Conservation (phyloP, 129 eudicot species). For the Glebionis coronaria region DNA sequence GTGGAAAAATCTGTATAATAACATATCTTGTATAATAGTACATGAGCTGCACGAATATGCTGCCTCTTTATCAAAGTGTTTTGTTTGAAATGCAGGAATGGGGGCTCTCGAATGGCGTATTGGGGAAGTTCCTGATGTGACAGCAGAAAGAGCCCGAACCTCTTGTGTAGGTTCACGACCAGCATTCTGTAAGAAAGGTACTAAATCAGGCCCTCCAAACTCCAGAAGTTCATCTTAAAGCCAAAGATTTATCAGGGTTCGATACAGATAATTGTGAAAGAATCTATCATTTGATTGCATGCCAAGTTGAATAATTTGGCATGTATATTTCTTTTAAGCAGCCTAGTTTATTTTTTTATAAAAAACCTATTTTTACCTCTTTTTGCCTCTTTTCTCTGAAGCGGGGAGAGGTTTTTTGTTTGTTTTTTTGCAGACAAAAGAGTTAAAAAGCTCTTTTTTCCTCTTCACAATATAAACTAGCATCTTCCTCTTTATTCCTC, state of each 20-base stretch:
- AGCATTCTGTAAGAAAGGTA: slow-evolving; percentile 79
- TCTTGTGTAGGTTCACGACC: slow-evolving; percentile 66
- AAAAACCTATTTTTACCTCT: no score
- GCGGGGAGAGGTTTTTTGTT: no score
- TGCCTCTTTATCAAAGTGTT: slow-evolving; percentile 79
- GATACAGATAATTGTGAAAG: slow-evolving; percentile 83
- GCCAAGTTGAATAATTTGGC: slow-evolving; percentile 96
- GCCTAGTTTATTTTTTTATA: no score
- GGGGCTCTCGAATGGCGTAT: slow-evolving; percentile 47
- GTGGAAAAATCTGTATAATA: no score
- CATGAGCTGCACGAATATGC: slow-evolving; percentile 93
- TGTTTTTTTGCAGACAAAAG: no score
- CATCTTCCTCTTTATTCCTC: no score
- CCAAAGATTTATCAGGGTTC: slow-evolving; percentile 68
- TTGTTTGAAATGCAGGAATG: slow-evolving; percentile 56
- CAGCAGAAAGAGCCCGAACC: slow-evolving; percentile 51
- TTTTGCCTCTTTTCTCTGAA: no score
- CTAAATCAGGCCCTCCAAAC: slow-evolving; percentile 92
- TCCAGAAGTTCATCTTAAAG: slow-evolving; percentile 92
- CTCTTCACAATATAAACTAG: no score
- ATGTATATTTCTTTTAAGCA: slow-evolving; percentile 68
- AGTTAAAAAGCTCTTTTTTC: no score
- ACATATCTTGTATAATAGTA: no score
- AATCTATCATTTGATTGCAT: slow-evolving; percentile 91
- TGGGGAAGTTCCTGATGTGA: slow-evolving; percentile 44